Evolutionary conservation across 345 rosid species (phyloP).

Genomic region (Arabis alpina): DNA sequence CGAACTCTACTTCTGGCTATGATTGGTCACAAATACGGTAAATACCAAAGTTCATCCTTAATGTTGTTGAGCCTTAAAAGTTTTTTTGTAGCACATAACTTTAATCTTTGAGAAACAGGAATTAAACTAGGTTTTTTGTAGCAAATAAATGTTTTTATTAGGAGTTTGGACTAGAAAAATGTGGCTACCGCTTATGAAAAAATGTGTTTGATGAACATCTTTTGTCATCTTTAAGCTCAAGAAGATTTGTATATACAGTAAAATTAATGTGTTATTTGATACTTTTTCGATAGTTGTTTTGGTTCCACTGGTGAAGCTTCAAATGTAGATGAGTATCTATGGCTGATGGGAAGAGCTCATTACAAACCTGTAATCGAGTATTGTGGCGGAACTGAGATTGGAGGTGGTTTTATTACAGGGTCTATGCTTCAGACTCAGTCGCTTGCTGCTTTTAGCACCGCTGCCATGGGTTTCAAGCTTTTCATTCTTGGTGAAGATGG

Average conservation of each 20-base stretch:
- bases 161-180: not conserved
- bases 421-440: slow-evolving; percentile 88
- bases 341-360: slow-evolving; percentile 93
- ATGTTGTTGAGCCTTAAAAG: slow-evolving; percentile 5
- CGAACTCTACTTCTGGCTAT: slow-evolving; percentile 64
- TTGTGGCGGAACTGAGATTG: slow-evolving; percentile 98
- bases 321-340: slow-evolving; percentile 84
- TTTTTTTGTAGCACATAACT: not conserved
- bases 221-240: not conserved
- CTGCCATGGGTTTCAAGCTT: slow-evolving; percentile 92
- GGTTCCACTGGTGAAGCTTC: slow-evolving; percentile 99
- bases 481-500: slow-evolving; percentile 76
- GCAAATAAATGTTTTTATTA: not conserved
- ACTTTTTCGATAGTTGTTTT: slow-evolving; percentile 67
- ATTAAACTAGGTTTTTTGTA: not conserved
- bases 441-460: slow-evolving; percentile 90
- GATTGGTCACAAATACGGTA: slow-evolving; percentile 98
- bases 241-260: not conserved
- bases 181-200: slow-evolving; percentile 1
- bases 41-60: slow-evolving; percentile 37
- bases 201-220: slow-evolving; percentile 5
- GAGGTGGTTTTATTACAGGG: slow-evolving; percentile 84
- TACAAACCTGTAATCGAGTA: slow-evolving; percentile 94
- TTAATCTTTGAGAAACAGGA: not conserved
- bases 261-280: slow-evolving; percentile 31